Conservation (phyloP, 1,139 yeast genomes). For the Arxiozyma slooffiae region DNA sequence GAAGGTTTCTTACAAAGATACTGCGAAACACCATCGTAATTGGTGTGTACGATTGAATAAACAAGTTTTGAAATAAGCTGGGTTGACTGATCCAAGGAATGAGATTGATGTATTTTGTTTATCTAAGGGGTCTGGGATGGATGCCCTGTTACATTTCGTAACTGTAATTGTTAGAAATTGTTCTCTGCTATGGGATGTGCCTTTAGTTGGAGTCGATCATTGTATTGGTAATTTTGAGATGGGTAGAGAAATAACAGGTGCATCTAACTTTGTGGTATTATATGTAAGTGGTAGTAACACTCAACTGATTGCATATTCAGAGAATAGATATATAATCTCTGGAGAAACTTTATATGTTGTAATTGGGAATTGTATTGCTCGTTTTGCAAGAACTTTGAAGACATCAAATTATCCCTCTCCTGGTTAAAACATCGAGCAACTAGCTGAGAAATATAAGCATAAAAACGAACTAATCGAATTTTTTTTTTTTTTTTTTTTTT, state of each 20-base stretch:
- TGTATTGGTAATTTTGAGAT: slow-evolving; percentile 97
- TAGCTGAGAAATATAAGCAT: slow-evolving; percentile 55
- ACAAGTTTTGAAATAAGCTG: slow-evolving; percentile 55
- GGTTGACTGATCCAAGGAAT: slow-evolving; percentile 32
- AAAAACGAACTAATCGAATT: slow-evolving; percentile 55
- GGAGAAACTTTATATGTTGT: slow-evolving; percentile 98
- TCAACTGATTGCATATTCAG: slow-evolving; percentile 92
- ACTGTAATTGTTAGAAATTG: slow-evolving; percentile 87
- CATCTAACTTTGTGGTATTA: slow-evolving; percentile 86
- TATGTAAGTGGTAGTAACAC: slow-evolving; percentile 98
- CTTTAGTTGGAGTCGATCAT: slow-evolving; percentile 90
- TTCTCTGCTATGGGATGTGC: slow-evolving; percentile 69
- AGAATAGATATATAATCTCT: slow-evolving; percentile 83
- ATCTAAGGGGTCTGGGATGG: slow-evolving; percentile 99
- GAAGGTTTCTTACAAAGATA: slow-evolving; percentile 93
- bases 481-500: too few species aligned
- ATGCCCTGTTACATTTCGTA: slow-evolving; percentile 91
- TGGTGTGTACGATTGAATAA: slow-evolving; percentile 84
- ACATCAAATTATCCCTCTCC: slow-evolving; percentile 95
- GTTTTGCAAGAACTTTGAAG: slow-evolving; percentile 84
- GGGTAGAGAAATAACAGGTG: slow-evolving; percentile 98
- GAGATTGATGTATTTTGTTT: slow-evolving; percentile 88
- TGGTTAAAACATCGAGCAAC: slow-evolving; percentile 90
- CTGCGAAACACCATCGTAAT: slow-evolving; percentile 91
- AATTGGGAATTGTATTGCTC: slow-evolving; percentile 89